Conservation (phyloP, 306 rosid genomes). For the Lablab purpureus region DNA sequence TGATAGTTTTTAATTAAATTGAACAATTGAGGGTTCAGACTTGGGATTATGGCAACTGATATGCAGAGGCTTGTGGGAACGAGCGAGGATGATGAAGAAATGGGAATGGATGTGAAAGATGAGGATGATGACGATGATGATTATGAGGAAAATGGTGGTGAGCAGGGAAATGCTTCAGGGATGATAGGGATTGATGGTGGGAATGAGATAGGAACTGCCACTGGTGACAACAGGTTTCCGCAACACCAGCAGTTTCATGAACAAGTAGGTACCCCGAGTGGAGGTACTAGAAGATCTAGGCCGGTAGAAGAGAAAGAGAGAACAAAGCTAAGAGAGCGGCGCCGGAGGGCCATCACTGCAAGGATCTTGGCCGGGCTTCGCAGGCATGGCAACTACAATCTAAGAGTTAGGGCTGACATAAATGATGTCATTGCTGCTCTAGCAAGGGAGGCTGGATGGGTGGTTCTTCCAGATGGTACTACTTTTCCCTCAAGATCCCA, state of each 20-base stretch:
- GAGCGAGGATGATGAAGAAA: slow-evolving; percentile 90
- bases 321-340: slow-evolving; percentile 97
- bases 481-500: slow-evolving; percentile 90
- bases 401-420: slow-evolving; percentile 97
- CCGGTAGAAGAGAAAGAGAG: slow-evolving; percentile 96
- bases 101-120: slow-evolving; percentile 92
- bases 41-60: slow-evolving; percentile 73
- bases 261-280: slow-evolving; percentile 77
- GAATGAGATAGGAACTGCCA: slow-evolving; percentile 62
- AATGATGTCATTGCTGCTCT: slow-evolving; percentile 94
- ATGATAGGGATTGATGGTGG: slow-evolving; percentile 80
- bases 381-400: slow-evolving; percentile 97
- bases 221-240: slow-evolving; percentile 64
- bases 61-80: slow-evolving; percentile 81
- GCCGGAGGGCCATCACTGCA: slow-evolving; percentile 96
- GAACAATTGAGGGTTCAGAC: slow-evolving; percentile 35
- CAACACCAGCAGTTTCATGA: slow-evolving; percentile 75
- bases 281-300: slow-evolving; percentile 85
- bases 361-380: slow-evolving; percentile 96
- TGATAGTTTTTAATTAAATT: slow-evolving; percentile 39
- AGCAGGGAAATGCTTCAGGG: slow-evolving; percentile 50
- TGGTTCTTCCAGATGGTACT: slow-evolving; percentile 99
- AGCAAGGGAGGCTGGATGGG: slow-evolving; percentile 99
- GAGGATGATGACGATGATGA: slow-evolving; percentile 72
- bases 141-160: slow-evolving; percentile 62